Evolutionary conservation across 805 yeast species (phyloP).

Genomic region (Kuraishia borneana): DNA sequence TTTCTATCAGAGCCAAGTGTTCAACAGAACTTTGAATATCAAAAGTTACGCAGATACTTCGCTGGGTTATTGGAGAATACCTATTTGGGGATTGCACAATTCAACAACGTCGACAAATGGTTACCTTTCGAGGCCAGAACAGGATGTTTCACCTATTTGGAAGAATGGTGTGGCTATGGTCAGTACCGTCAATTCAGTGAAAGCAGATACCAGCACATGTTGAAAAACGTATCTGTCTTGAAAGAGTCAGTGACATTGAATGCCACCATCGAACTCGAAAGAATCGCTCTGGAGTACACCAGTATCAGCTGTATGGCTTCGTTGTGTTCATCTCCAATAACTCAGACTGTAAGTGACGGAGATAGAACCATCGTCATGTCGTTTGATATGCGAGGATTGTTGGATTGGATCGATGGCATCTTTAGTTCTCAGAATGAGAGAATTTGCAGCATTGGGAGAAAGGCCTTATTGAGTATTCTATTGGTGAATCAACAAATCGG

Average conservation of each 20-base stretch:
- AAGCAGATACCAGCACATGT: conserved; percentile 54
- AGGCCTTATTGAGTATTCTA: conserved; percentile 62
- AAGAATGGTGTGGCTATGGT: conserved; percentile 95
- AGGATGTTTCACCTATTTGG: conserved; percentile 69
- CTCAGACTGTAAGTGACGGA: conserved; percentile 27
- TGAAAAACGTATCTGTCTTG: conserved; percentile 22
- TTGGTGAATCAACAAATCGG: conserved; percentile 43
- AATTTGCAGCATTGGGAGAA: conserved; percentile 51
- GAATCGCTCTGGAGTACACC: conserved; percentile 54
- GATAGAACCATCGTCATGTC: conserved; percentile 44
- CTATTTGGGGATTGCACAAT: conserved; percentile 40
- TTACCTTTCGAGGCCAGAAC: conserved; percentile 82
- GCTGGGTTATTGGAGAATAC: conserved; percentile 72
- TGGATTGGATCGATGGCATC: conserved; percentile 75
- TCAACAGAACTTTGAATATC: conserved; percentile 61
- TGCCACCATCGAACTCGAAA: conserved; percentile 75
- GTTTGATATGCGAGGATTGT: conserved; percentile 57
- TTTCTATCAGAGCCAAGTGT: conserved; percentile 37
- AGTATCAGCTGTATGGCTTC: conserved; percentile 80
- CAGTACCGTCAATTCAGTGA: conserved; percentile 46
- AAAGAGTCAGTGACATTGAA: conserved; percentile 39
- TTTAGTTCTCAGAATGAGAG: conserved; percentile 47
- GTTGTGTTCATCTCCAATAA: conserved; percentile 65
- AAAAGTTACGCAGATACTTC: conserved; percentile 70
- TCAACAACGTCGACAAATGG: conserved; percentile 38